Base-by-base conservation (phyloP, 441 rosid species). In the Populus trichocarpa region DNA sequence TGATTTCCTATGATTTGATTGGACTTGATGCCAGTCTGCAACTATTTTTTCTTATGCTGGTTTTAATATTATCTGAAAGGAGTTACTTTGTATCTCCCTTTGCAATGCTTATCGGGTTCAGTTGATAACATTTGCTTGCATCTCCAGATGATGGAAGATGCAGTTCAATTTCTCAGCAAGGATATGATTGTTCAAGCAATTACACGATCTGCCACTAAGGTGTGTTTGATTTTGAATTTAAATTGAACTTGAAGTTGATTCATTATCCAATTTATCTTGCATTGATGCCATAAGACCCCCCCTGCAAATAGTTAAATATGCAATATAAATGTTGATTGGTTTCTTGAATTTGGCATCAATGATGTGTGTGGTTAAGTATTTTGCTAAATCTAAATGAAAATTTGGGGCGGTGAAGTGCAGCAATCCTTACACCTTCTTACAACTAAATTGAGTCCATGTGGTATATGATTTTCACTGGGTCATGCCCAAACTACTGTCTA, bases 161-260 rank as follows among this genome's bases (percentile, higher is more conserved):
- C 99, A 32, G 98, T 97, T 81, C 97, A 94, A 82, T 97, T 95
- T 90, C 98, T 96, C 72, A 90, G 97, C 84, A 96, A 96, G 88
- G 99, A 97, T 85, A 96, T 98, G 30, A 85, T 94, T 84, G 92
- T 96, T 86, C 99, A 97, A 87, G 99, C 99, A 78, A 97, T 95
- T 75, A 84, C 97, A 81, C 91, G 99, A 77, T 96, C 99, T 84
- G 98, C 99, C 35, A 94, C 99, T 18, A 97, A 97, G 98, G 99
- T 97, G 80, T 64, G 87, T 79, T 79, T 80, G 50, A 40, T 33
- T 71, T 64, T 42, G 69, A 8, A 32, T 57, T 33, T 20, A 12
- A 64, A 16, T 13, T 18, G 40, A 46, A 16, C 70, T 74, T 63
- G 40, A 30, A 16, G 59, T 64, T 63, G 40, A 22, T 25, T 57